Base-by-base conservation (phyloP, 2,329 filamentous ascomycete genomes). In the Penicillium sp. region DNA sequence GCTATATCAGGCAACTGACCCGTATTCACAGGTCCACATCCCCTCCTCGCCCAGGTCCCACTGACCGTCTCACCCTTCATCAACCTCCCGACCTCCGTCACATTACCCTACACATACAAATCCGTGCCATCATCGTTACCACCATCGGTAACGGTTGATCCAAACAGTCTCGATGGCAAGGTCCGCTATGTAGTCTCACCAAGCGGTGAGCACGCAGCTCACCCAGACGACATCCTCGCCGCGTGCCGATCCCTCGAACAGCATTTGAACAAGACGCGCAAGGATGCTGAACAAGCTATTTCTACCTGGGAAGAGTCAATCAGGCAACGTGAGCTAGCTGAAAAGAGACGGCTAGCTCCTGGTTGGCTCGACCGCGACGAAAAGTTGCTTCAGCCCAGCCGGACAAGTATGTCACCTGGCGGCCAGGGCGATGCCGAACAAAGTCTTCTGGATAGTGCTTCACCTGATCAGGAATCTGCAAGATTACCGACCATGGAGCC, bases 61-160 rank as follows among this genome's bases (percentile, higher is more conserved):
- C 77, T 99, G 47, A 95, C 90, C 41, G 90, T 97, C 37, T 96
- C 92, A 3, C 93, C 93, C 22, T 96, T 96, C 75, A 83, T 97
- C 62, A 87, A 86, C 52, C 85, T 99, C 28, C 93, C 93, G 10
- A 86, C 88, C 27, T 87, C 92, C 22, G 88, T 91, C 16, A 95
- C 91, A 0, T 82, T 99, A 7, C 92, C 93, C 19, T 97, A 97
- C 76, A 95, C 89, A 60, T 97, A 96, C 80, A 92, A 91, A 67
- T 80, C 84, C 10, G 86, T 97, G 65, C 89, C 92, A 0, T 92
- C 89, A 0, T 87, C 89, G 2, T 81, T 97, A 0, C 92, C 93
- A 0, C 83, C 83, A 1, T 87, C 88, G 1, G 78, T 82, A 29
- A 80, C 83, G 7, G 78, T 79, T 50, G 74, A 80, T 50, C 68